A percentile compares a stretch with the other conserved stretches of the same genome.
These are phyloP conservation scores for Candida chauliodis DNA, from an alignment of 805 yeast species.

Conservation along the genomic window DNA sequence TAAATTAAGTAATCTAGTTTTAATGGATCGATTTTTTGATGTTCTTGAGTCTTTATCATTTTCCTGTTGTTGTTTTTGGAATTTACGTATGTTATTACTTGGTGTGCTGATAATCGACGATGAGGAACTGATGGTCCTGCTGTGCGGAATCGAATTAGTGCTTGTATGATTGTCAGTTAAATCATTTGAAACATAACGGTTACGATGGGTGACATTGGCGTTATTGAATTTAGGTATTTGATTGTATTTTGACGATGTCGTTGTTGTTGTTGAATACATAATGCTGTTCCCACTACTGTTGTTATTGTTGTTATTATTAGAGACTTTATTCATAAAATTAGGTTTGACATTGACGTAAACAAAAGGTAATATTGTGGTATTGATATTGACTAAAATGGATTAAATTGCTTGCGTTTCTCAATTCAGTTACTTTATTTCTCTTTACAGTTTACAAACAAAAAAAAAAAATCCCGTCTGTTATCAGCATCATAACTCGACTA, in stretches of 20 bases:
- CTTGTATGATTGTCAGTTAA: constrained; percentile 9
- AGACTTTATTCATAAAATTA: not conserved
- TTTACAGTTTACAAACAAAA: not conserved
- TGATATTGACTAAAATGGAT: too few species aligned
- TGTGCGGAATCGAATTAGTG: constrained; percentile 8
- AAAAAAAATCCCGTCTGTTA: not conserved
- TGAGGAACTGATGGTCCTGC: constrained; percentile 34
- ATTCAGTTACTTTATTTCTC: constrained; percentile 4
- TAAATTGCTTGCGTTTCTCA: constrained; percentile 6
- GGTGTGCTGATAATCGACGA: constrained; percentile 41
- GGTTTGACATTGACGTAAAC: too few species aligned
- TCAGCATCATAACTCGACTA: too few species aligned
- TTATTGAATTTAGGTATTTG: constrained; percentile 13
- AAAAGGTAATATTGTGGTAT: too few species aligned
- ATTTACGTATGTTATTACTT: constrained; percentile 35
- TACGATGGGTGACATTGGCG: constrained; percentile 7
- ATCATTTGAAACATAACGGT: constrained; percentile 10
- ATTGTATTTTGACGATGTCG: constrained; percentile 12
- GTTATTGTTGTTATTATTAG: constrained; percentile 1
- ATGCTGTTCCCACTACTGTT: constrained; percentile 2
- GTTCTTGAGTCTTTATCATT: constrained; percentile 9
- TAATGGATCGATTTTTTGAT: constrained; percentile 26
- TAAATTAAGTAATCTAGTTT: constrained; percentile 35
- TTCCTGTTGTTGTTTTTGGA: constrained; percentile 23
- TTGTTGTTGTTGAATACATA: constrained; percentile 4